phyloP scores from a whole-genome alignment of 768 basidiomycete genomes.

The Rhizopogon sp. region DNA sequence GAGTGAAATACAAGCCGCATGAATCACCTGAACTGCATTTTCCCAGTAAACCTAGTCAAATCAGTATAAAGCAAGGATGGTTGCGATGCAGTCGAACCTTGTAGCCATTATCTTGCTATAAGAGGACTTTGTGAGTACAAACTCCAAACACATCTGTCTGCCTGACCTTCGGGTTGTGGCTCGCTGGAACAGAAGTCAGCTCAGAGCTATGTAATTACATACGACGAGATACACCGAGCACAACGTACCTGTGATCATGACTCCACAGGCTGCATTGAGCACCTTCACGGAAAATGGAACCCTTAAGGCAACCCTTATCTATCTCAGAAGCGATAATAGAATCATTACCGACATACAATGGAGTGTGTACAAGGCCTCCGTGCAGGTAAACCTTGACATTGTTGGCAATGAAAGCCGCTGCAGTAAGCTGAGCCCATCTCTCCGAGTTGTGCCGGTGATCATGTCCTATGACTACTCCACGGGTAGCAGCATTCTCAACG shows the following conservation, averaged over 20 bases:
- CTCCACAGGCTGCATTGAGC: constrained; percentile 69
- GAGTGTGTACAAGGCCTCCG: constrained; percentile 72
- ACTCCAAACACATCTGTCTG: not conserved
- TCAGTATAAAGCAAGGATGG: not conserved
- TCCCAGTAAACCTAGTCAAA: constrained; percentile 76
- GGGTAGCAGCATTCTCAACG: constrained; percentile 44
- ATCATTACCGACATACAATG: constrained; percentile 44
- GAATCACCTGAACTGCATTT: constrained; percentile 71
- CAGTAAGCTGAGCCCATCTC: constrained; percentile 73
- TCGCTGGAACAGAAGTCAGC: constrained; percentile 39
- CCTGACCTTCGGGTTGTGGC: constrained; percentile 81
- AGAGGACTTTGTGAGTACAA: constrained; percentile 2
- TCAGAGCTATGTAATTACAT: not conserved
- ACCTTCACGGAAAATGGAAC: constrained; percentile 75
- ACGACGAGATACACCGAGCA: not conserved
- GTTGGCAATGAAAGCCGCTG: constrained; percentile 58
- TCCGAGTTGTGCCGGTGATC: constrained; percentile 83
- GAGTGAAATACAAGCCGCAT: not conserved
- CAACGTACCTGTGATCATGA: constrained; percentile 80
- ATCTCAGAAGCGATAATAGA: not conserved
- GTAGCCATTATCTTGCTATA: constrained; percentile 81
- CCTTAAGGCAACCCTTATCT: constrained; percentile 31
- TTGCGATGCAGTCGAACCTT: constrained; percentile 42
- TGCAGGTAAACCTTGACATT: constrained; percentile 69
- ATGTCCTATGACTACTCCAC: constrained; percentile 80